Evolutionary conservation across 83 land plant genomes (phyloP).

Genomic region (Picea mariana): DNA sequence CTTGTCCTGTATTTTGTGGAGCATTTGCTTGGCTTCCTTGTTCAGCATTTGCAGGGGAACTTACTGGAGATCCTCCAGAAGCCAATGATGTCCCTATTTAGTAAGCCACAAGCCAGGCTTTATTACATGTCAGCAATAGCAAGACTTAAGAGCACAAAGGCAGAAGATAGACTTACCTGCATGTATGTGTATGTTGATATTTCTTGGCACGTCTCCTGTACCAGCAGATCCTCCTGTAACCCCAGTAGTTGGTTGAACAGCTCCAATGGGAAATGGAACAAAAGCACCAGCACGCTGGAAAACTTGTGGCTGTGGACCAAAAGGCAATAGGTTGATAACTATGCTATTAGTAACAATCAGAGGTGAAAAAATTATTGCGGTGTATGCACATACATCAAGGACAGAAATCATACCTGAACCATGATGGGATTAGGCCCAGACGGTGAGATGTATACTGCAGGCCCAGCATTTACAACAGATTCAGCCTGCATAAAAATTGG

Average conservation of each 20-base stretch:
- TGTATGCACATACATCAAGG: background rate
- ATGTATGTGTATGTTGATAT: conserved; percentile 76
- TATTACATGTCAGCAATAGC: conserved; percentile 2
- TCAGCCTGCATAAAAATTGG: conserved; percentile 48
- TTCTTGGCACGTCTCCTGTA: conserved; percentile 41
- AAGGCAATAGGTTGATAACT: background rate
- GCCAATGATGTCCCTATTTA: conserved; percentile 39
- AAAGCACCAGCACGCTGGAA: conserved; percentile 27
- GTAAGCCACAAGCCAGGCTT: background rate
- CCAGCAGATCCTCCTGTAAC: conserved; percentile 20
- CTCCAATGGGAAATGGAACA: conserved; percentile 25
- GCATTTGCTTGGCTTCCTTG: conserved; percentile 24
- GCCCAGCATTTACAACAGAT: conserved; percentile 77
- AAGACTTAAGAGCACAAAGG: background rate
- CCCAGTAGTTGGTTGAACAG: conserved; percentile 16
- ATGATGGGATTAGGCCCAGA: conserved; percentile 87
- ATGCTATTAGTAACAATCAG: background rate
- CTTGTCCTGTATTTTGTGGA: conserved; percentile 24
- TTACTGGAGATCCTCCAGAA: conserved; percentile 26
- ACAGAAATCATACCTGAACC: conserved; percentile 70
- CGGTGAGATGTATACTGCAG: conserved; percentile 77
- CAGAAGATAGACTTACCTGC: conserved; percentile 39
- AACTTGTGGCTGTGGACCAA: conserved; percentile 19
- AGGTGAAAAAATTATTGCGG: background rate
- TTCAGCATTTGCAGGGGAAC: conserved; percentile 32